Base-by-base conservation (phyloP, 2,329 filamentous ascomycete genomes). In the Penicillium brevicompactum region DNA sequence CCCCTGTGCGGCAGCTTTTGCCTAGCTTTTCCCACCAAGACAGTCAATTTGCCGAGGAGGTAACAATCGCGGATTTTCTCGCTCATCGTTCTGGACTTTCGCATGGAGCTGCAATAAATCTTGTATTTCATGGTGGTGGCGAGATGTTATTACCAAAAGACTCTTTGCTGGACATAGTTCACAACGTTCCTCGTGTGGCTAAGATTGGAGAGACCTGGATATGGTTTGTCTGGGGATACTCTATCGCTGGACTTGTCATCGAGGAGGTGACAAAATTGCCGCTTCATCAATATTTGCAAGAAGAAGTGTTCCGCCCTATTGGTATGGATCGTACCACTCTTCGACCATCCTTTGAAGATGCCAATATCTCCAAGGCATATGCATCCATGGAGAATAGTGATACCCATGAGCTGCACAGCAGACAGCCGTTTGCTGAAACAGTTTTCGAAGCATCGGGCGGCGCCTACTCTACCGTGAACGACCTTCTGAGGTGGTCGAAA, bases 401-500 rank as follows among this genome's bases (percentile, higher is more conserved):
- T 14, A 21, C 46, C 18, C 9, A n/a, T 44, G 27, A 30, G 30
- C 38, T 53, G 31, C 4, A 11, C 44, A 24, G 32, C 5, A 46
- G 31, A 10, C 46, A 37, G 14, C 31, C 32, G 6, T 49, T 38
- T 44, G 22, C 21, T 4, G 31, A 31, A 11, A 38, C 45, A 16
- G 14, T 38, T 1, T 53, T 53, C 16, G 30, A 53, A 38, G 46
- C 18, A 6, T 49, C 37, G 14, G 31, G 51, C 5, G 51, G 45
- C 11, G 51, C 31, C 13, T 49, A 49, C 22, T 49, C 51, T 7
- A 49, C 51, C 6, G 31, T 53, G n/a, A 53, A 38, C 27, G 46
- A 53, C 30, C 51, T 53, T 38, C 40, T 53, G 18, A 5, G 14
- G 42, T 53, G 46, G 51, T 5, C 46, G 8, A 53, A 40, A 27